Evolutionary conservation across 2,329 filamentous ascomycete species (phyloP), one percentile per base, ranked within the genome.

Genomic region (Ophiosphaerella korrae): DNA sequence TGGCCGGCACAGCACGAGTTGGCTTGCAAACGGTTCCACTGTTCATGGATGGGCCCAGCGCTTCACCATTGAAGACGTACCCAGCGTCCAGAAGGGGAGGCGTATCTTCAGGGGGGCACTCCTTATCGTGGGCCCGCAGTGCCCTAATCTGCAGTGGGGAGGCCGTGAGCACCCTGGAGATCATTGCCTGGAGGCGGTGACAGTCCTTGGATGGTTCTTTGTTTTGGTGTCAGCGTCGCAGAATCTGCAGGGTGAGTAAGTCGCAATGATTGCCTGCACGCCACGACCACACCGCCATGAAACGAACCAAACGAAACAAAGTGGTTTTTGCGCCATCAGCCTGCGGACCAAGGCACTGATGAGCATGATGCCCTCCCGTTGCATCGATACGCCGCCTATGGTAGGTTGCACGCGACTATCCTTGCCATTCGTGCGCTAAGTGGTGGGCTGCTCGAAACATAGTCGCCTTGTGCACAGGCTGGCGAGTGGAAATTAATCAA

Each of bases 401-500:
- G 23, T 21, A 13, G n/a, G 29, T 43, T 9, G 29, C 41, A 34
- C 31, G 38, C 37, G 46, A 9, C 23, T n/a, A 36, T 21, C 18
- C 24, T 47, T 51, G 48, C 36, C 52, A 45, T 48, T 41, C 44
- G 52, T 44, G 45, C 45, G 38, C 42, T 47, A 42, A 45, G 40
- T 42, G 38, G 37, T 48, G 46, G 37, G 48, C 50, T 32, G 38
- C 42, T 50, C 55, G 31, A 62, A 55, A 55, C 55, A 53, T 63
- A 60, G 50, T 53, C 52, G 38, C 44, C 40, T 40, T 38, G 40
- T 21, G 48, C 46, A 42, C 48, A 16, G 50, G 36, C 48, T 49
- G 40, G 42, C 39, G 16, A 36, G 50, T 59, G 60, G 58, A 62
- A 53, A 66, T 58, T 56, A 57, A 57, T 45, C 53, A 50, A 59